These are phyloP conservation scores for Aureococcus anophagefferens DNA, from an alignment of 108 stramenopile genomes.

Conservation along the genomic window DNA sequence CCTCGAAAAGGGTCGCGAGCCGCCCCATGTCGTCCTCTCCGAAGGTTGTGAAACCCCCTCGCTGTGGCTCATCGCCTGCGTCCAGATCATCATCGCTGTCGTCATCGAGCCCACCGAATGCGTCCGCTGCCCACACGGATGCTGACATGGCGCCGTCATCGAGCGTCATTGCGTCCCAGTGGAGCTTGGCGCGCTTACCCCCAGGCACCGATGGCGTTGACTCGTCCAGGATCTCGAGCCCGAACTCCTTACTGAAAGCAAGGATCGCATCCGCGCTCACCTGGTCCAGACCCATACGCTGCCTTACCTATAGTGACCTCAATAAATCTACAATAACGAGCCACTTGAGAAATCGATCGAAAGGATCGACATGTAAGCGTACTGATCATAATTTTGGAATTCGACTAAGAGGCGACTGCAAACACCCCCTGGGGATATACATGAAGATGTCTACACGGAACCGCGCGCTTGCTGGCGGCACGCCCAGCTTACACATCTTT, in stretches of 20 bases:
- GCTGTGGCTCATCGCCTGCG: no score
- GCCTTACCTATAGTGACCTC: no score
- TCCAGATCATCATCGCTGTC: neutral
- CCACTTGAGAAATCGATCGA: no score
- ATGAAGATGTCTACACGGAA: no score
- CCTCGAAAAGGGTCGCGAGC: neutral
- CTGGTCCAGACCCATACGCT: neutral
- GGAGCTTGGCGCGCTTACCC: neutral
- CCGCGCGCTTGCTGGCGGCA: neutral
- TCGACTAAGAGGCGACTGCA: no score
- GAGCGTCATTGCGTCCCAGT: neutral
- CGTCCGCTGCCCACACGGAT: neutral
- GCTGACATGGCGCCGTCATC: neutral
- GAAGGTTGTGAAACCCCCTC: neutral
- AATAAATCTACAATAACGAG: no score
- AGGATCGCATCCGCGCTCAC: neutral
- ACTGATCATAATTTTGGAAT: no score
- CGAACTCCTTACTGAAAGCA: neutral
- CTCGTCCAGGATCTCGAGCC: neutral
- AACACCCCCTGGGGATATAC: no score
- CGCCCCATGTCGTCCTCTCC: neutral
- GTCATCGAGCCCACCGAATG: neutral
- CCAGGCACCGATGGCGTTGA: neutral
- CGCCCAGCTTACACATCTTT: neutral
- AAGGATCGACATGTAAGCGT: no score